Conservation (phyloP, 495 filamentous ascomycete species). For the Penicillium crystallinum region DNA sequence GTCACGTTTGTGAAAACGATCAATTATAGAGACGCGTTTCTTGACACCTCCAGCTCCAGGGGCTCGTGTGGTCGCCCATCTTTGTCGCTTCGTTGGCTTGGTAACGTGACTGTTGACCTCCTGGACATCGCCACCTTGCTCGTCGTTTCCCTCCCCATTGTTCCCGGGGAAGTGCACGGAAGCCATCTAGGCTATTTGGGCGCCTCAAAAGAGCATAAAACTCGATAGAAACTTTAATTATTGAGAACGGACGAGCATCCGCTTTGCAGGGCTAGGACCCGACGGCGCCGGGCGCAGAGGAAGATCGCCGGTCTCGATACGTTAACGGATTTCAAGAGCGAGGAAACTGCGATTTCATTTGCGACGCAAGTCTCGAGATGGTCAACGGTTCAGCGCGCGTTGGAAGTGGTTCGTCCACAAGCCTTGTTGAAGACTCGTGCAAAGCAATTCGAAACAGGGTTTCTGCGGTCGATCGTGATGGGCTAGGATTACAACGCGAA, state of each 20-base stretch:
- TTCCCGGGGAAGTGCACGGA: slow-evolving; percentile 28
- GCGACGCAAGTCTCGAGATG: background rate
- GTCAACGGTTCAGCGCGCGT: background rate
- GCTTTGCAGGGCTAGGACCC: slow-evolving; percentile 22
- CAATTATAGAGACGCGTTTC: slow-evolving; percentile 82
- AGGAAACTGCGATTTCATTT: slow-evolving; percentile 8
- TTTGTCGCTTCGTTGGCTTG: slow-evolving; percentile 62
- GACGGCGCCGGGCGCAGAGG: slow-evolving; percentile 18
- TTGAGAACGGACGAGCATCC: slow-evolving; percentile 25
- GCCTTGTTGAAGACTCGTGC: background rate
- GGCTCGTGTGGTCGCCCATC: slow-evolving; percentile 91
- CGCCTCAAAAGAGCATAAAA: slow-evolving; percentile 30
- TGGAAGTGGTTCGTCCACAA: background rate
- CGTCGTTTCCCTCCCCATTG: slow-evolving; percentile 13
- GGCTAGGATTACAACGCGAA: background rate
- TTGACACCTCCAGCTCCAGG: slow-evolving; percentile 63
- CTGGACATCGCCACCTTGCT: slow-evolving; percentile 20
- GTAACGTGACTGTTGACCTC: slow-evolving; percentile 47
- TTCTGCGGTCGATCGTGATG: slow-evolving; percentile 4
- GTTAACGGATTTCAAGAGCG: background rate
- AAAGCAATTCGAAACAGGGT: background rate
- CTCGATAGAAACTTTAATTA: slow-evolving; percentile 12
- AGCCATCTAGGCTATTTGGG: slow-evolving; percentile 36
- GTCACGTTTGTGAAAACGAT: slow-evolving; percentile 62
- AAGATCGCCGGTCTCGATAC: background rate